Evolutionary conservation across 73 alveolate species (phyloP), one percentile per base, ranked within the genome.

Genomic region (Tetrahymena thermophila): DNA sequence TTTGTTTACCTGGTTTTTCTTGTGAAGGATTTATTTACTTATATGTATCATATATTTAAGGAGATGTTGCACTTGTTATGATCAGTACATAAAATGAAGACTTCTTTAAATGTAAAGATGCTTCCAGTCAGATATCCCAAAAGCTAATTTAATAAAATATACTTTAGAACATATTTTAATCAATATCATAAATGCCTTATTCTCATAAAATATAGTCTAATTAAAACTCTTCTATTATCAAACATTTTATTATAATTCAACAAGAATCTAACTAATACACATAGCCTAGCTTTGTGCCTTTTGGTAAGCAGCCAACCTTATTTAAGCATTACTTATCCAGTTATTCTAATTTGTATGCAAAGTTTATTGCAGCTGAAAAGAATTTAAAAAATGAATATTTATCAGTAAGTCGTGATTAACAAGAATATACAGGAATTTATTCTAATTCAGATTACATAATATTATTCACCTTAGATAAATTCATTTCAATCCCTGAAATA

Each of bases 1-100:
- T 96, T 42, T 97, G 99, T 55, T 85, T 97, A 96, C 99, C 99
- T 0, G 99, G 99, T 25, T 95, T 97, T 44, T 97, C 99, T 10
- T 97, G 98, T 4, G 97, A 96, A 94, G 99, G 99, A 31, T 96
- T 96, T 85, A 96, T 97, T 57, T 98, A 97, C 89, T 94, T 97
- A 42, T 97, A 97, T 96, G 93, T 97, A 37, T 85, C 96, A 42
- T 97, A 95, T 96, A 94, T 94, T 44, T 94, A 96, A 34, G 95
- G 95, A 84, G 96, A 96, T 93, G 95, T 94, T 95, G 99, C 98
- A 0, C 96, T 97, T 23, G 95, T 97, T 57, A 96, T 93, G 97
- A 93, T 97, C 28, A 96, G 98, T 19, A 98, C 94, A 43, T 94
- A 95, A 56, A 95, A 56, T 38, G 97, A 95, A 35, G 93, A 85